Conservation (phyloP, 2,329 filamentous ascomycete genomes). For the Calonectria honghensis region DNA sequence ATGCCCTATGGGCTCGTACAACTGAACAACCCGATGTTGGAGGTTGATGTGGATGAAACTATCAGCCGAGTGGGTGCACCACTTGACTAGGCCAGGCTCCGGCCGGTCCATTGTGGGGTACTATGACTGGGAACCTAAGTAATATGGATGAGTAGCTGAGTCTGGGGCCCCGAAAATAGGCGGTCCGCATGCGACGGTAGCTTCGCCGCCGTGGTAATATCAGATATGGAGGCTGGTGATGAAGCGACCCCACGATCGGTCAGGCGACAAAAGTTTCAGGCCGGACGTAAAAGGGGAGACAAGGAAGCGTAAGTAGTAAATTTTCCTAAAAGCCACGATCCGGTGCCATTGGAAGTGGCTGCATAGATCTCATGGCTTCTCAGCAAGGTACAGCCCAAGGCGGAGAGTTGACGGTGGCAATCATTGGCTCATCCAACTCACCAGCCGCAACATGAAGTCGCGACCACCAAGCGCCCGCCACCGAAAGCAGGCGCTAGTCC, state of each 20-base stretch:
- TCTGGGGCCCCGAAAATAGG: neutral
- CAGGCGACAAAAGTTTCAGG: conserved; percentile 28
- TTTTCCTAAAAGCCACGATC: conserved; percentile 28
- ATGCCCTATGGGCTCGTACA: conserved; percentile 77
- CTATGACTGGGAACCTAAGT: conserved; percentile 16
- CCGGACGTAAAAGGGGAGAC: neutral
- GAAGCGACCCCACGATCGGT: conserved; percentile 18
- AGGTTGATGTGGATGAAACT: conserved; percentile 80
- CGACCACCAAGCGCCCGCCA: conserved; percentile 34
- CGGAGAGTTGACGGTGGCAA: conserved; percentile 31
- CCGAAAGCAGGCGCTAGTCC: conserved; percentile 41
- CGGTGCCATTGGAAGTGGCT: conserved; percentile 39
- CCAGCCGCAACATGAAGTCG: conserved; percentile 27
- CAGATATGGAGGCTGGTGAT: conserved; percentile 5
- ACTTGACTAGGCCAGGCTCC: conserved; percentile 79
- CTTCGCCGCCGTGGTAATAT: neutral
- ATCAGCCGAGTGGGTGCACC: conserved; percentile 77
- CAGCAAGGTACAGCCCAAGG: conserved; percentile 30
- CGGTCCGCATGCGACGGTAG: neutral
- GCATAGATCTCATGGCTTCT: conserved; percentile 41
- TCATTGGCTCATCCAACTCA: conserved; percentile 31
- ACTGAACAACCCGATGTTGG: conserved; percentile 77
- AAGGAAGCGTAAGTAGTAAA: neutral
- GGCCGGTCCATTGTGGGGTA: conserved; percentile 71
- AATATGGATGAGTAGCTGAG: neutral